Evolutionary conservation across 2,329 filamentous ascomycete species (phyloP), one percentile per base, ranked within the genome.

Genomic region (Hysterium pulicare): DNA sequence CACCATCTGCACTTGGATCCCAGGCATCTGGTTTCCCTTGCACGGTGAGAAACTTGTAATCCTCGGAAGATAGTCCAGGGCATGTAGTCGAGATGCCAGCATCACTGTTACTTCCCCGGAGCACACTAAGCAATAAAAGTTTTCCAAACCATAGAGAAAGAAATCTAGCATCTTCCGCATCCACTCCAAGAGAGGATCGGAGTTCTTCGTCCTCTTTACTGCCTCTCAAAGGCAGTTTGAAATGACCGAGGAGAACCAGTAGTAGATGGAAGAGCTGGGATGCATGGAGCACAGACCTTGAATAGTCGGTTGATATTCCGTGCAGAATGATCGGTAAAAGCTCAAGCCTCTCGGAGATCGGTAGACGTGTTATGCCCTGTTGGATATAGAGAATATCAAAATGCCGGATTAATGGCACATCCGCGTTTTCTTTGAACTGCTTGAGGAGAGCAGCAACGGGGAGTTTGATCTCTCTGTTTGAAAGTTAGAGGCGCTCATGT

Each of bases 311-410:
- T 2, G 79, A 73, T 33, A 94, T 83, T 8, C 83, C 85, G 49
- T 78, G 73, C 13, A 90, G 69, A 8, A 90, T 68, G 2, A 80
- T 75, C 2, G 88, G 83, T n/a, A 96, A 67, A 4, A 95, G 71
- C 9, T 83, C 80, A 26, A 84, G 77, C 53, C 88, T 80, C 32
- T 91, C 85, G 13, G 69, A 64, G 9, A 75, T 64, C 2, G 76
- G 72, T 16, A 87, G 66, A 38, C 83, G 75, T 39, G 77, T 76
- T 33, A 87, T 73, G 30, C 91, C 93, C 61, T 95, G 88, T 58
- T 94, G 87, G 28, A 96, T 86, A 61, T 95, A 95, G 15, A 86
- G 76, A 31, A 97, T 72, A 67, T 97, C 90, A 54, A 96, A 86
- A 61, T 95, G 87, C 49, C 88, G 84, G 50, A 98, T 81, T 28